Evolutionary conservation across 202 grass and related monocot genomes (phyloP), one percentile per base, ranked within the genome.

Genomic region (Schoenoplectus tabernaemontani): DNA sequence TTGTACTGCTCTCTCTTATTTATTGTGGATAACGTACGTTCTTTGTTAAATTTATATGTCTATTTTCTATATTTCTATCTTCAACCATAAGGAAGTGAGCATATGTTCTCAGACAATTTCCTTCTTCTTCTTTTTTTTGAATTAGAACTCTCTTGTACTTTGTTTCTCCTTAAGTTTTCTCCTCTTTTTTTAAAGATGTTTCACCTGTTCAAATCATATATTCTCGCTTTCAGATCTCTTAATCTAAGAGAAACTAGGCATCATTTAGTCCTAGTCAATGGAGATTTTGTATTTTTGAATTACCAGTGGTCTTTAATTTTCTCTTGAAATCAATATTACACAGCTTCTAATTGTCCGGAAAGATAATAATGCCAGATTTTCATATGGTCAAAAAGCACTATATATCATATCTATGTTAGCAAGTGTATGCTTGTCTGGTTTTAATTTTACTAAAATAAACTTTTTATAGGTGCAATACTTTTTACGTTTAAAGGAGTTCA

Each of bases 401-500:
- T n/a, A n/a, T n/a, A 47, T 74, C 26, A 74, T 33, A 19, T 74
- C 5, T 51, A 74, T 74, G 26, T 19, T 33, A 74, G 15, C 43
- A 74, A 44, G 70, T 74, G 44, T 51, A 33, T 33, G 26, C 70
- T 53, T 74, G 24, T 74, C 26, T 36, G 70, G 33, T 74, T 17
- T 7, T 74, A 34, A 32, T 54, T 26, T 74, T 54, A 19, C 70
- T n/a, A 53, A 74, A 74, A 53, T 74, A 12, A 74, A n/a, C 24
- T 74, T 54, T 17, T 30, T 59, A 59, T 1, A 48, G 44, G 44
- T 11, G 11, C 4, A 4, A 44, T 10, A 44, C n/a, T 74, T 72
- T 74, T 74, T 54, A 54, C 2, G 70, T 74, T 74, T 74, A 74
- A 74, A 74, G 70, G 33, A 33, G 46, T 34, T 32, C 7, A 26